Percentiles rank a stretch among this genome's conserved stretches.
Conservation (phyloP, 2,329 filamentous ascomycete species). For the Curvularia eragrostidis region DNA sequence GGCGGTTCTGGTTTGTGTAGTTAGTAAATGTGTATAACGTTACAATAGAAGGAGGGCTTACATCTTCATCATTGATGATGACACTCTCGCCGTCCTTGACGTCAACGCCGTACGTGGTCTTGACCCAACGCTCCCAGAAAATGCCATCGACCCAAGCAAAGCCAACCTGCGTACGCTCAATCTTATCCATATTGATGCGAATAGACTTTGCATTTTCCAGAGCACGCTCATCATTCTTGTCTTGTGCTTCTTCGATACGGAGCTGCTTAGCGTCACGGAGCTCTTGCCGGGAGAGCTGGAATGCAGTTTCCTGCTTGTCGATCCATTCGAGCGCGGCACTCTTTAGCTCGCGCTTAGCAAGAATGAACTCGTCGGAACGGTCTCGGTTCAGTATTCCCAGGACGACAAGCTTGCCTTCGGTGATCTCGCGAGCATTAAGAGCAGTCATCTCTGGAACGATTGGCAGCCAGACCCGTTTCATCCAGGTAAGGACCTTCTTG, state of each 20-base stretch:
- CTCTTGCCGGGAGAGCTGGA: slow-evolving; percentile 92
- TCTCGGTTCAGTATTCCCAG: slow-evolving; percentile 85
- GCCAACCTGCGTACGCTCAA: slow-evolving; percentile 84
- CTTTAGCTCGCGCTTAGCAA: slow-evolving; percentile 88
- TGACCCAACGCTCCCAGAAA: slow-evolving; percentile 97
- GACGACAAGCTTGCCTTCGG: slow-evolving; percentile 94
- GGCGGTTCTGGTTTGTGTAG: slow-evolving; percentile 72
- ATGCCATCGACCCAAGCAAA: slow-evolving; percentile 98
- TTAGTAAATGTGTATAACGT: slow-evolving; percentile 13
- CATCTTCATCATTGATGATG: slow-evolving; percentile 96
- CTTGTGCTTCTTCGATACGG: slow-evolving; percentile 93
- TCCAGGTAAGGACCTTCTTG: slow-evolving; percentile 82
- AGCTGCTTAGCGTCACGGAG: slow-evolving; percentile 93
- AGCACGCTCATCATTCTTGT: slow-evolving; percentile 87
- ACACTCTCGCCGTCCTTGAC: slow-evolving; percentile 86
- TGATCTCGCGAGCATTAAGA: slow-evolving; percentile 90
- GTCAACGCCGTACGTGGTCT: slow-evolving; percentile 92
- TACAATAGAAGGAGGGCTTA: slow-evolving; percentile 60
- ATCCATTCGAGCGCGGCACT: slow-evolving; percentile 97
- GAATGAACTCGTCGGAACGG: slow-evolving; percentile 77
- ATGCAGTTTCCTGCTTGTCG: slow-evolving; percentile 90
- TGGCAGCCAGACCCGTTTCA: slow-evolving; percentile 94
- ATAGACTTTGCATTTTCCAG: slow-evolving; percentile 88
- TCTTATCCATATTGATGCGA: slow-evolving; percentile 86
- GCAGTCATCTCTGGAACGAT: slow-evolving; percentile 94